Base-by-base conservation (phyloP, 2,329 filamentous ascomycete species). In the Claviceps sorghi region DNA sequence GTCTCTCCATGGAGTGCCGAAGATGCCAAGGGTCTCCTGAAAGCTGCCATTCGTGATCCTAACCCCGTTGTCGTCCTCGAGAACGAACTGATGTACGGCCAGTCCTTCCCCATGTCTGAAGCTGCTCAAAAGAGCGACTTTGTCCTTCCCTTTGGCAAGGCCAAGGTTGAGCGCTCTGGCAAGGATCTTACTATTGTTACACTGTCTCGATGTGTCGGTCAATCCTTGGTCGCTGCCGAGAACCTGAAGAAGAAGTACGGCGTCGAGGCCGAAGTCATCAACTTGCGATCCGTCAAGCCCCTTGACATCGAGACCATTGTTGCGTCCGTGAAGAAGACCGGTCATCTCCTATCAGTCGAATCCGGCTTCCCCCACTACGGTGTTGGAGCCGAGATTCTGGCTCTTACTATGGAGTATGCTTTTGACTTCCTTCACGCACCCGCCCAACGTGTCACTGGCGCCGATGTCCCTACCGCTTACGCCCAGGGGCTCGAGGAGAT, bases 271-370 rank as follows among this genome's bases (percentile, higher is more conserved):
- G 93, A 98, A 74, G 93, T 98, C 58, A 86, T 98, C 79, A 98
- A 98, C 78, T 83, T 98, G 65, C 89, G 93, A 64, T 96, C 90
- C 60, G 75, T 98, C 74, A 98, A 97, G 79, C 93, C 93, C 44
- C 80, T 98, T 59, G 93, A 98, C 65, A 79, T 98, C 55, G 90
- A 97, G 72, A 79, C 88, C 59, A 97, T 98, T 64, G 78, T 97
- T 71, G 89, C 94, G 70, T 96, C 90, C 13, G 84, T 98, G 68
- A 97, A 98, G 86, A 98, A 98, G 84, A 98, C 93, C 19, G 85
- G 87, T 68, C 86, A 85, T 65, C 81, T 98, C 57, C 79, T 98
- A 69, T 83, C 82, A 43, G 88, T 98, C 61, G 91, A 97, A 74
- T 96, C 89, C 53, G 93, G 91, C 58, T 98, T 90, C 81, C 93